Conservation (phyloP, 352 stramenopile species). For the Phytophthora sansomeana region DNA sequence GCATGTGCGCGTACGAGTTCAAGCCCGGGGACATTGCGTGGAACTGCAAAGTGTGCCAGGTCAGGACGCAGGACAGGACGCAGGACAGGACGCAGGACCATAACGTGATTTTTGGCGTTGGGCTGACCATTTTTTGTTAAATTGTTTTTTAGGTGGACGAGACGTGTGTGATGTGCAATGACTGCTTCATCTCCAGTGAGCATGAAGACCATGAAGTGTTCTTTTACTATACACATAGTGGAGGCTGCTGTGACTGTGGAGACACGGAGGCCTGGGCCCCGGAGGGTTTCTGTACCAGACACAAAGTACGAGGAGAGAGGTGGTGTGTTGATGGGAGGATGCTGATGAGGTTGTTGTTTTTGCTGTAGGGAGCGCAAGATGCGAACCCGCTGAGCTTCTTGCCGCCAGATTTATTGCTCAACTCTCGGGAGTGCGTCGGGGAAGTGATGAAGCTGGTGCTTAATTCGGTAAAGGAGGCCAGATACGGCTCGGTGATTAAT, state of each 20-base stretch:
- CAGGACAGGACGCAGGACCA: constrained; percentile 9
- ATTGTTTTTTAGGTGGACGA: constrained; percentile 88
- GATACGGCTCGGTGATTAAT: constrained; percentile 63
- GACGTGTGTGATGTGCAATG: constrained; percentile 98
- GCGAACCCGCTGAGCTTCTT: constrained; percentile 68
- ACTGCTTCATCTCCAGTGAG: constrained; percentile 96
- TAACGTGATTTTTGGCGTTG: not conserved
- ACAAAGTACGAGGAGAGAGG: constrained; percentile 67
- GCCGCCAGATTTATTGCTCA: constrained; percentile 59
- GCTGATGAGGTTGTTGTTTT: constrained; percentile 2
- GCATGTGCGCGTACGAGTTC: constrained; percentile 95
- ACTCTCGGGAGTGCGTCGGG: constrained; percentile 65
- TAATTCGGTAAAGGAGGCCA: constrained; percentile 68
- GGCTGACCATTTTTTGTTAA: constrained; percentile 28
- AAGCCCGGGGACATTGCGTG: constrained; percentile 97
- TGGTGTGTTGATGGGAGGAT: constrained; percentile 2
- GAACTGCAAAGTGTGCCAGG: constrained; percentile 94
- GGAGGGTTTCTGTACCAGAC: constrained; percentile 94
- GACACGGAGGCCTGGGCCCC: constrained; percentile 97
- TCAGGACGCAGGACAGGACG: constrained; percentile 19
- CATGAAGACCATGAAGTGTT: constrained; percentile 95
- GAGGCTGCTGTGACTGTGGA: constrained; percentile 98
- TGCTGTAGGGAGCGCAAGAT: constrained; percentile 72
- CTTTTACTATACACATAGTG: constrained; percentile 95
- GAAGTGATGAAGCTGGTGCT: constrained; percentile 79